Evolutionary conservation across 2,329 filamentous ascomycete genomes (phyloP).

Genomic region (Ceratocystiopsis sp.): DNA sequence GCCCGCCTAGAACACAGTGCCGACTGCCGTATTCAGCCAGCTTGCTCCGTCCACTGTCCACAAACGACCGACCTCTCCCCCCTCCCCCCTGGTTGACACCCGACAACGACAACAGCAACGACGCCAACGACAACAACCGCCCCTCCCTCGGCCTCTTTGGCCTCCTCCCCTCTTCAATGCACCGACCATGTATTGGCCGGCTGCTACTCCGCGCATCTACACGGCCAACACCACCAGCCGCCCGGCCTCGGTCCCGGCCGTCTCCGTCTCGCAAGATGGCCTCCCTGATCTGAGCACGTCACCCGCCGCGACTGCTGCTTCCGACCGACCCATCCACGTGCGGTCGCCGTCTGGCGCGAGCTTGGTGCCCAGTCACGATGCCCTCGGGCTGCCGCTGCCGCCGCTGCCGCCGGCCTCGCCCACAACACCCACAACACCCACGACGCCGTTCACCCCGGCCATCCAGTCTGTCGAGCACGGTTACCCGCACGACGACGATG

Average conservation of each 20-base stretch:
- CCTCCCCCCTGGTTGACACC: too few species aligned
- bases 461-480: constrained; percentile 43
- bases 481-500: constrained; percentile 19
- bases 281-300: constrained; percentile 16
- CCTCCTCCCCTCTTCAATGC: constrained; percentile 5
- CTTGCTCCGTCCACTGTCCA: too few species aligned
- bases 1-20: too few species aligned
- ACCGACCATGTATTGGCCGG: constrained; percentile 72
- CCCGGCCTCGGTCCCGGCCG: constrained; percentile 30
- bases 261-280: constrained; percentile 45
- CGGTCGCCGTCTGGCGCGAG: constrained; percentile 11
- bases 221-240: constrained; percentile 53
- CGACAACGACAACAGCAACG: too few species aligned
- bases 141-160: too few species aligned
- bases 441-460: constrained; percentile 38
- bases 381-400: constrained; percentile 17
- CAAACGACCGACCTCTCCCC: too few species aligned
- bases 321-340: constrained; percentile 6
- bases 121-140: too few species aligned
- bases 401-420: constrained; percentile 29
- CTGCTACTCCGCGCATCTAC: constrained; percentile 70
- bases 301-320: constrained; percentile 4
- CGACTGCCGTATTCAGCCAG: too few species aligned
- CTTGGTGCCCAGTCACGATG: constrained; percentile 16
- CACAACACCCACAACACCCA: not conserved